Evolutionary conservation across 768 basidiomycete genomes (phyloP), one percentile per base, ranked within the genome.

Genomic region (Candolleomyces efflorescens): DNA sequence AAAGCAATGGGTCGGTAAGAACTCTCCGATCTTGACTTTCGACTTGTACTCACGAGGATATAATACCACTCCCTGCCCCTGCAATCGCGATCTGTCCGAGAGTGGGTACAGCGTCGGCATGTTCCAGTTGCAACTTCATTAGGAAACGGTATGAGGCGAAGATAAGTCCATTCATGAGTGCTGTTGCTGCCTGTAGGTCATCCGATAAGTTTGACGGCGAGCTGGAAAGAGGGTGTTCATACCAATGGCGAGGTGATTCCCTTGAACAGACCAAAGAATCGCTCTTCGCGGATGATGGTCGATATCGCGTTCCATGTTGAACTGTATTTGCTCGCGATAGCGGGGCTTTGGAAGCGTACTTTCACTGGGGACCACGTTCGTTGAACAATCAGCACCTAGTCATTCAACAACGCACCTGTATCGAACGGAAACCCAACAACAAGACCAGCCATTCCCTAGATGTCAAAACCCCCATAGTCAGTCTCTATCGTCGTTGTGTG

Each of bases 141-240:
- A 94, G 78, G 66, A 89, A 84, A 20, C 86, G 83, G 73, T 96
- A 96, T 0, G 87, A 85, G 0, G 91, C 82, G 69, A 97, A 96
- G 3, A 95, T 84, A 15, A 93, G 75, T 12, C 94, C 92, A 65
- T 95, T 97, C 77, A 92, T 80, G 1, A 89, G 73, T 0, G 90
- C 89, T 22, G 82, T 81, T 2, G 85, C 82, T 1, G 83, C 78
- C 90, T 92, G 48, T 36, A 18, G 27, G 23, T 45, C 17, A 39
- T 47, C 26, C 22, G 4, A 22, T 26, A 24, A 39, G 12, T 10
- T 20, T 11, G 22, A 22, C 18, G 13, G 27, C 15, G 15, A 24
- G 23, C 49, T 20, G 46, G 23, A 36, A 18, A 36, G 4, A 53
- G 46, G 32, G 45, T 44, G 45, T 36, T 15, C 38, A 32, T 41